Base-by-base conservation (phyloP, 78 protist genomes). In the Mastigamoeba balamuthi region DNA sequence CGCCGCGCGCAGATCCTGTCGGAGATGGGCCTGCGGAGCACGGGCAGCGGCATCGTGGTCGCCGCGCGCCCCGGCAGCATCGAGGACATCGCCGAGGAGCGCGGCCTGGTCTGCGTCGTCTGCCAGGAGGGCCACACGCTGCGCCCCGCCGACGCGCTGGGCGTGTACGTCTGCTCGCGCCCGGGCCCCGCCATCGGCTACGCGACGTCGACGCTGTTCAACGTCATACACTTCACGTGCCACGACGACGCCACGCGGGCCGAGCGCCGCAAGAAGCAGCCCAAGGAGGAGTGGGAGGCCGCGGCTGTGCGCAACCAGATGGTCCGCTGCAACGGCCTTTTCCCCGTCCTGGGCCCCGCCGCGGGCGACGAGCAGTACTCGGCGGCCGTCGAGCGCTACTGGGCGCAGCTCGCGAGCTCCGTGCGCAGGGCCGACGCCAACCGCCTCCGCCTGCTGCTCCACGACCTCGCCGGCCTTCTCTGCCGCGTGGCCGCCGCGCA, bases 221-320 rank as follows among this genome's bases (percentile, higher is more conserved):
- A 92, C 74, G 43, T 72, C 33, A 75, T 92, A 30, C 95, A 92
- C 70, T 69, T 67, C 52, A 10, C 42, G 36, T 92, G 95, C 83
- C 95, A 92, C 80, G 33, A 69, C 40, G 90, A 90, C 58, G 93
- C 93, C 0, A 64, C 88, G 36, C 74, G 75, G 27, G 91, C 89
- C 2, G 91, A 86, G 69, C 48, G 80, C 25, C 4, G 39, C 4
- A 74, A 43, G 76, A 44, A 75, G 43, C 74, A 44, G 6, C 78
- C 91, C 29, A 83, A 87, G 80, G 66, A 64, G 30, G 95, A 91
- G 38, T 92, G 94, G 95, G 93, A 85, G 35, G 96, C 92, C 8
- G 94, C 96, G 17, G 72, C 89, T 5, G 66, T 92, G 23, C 88
- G 96, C 66, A 92, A 92, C 81, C 73, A 65, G 42, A 77, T 81